Evolutionary conservation across 2,329 filamentous ascomycete species (phyloP), one percentile per base, ranked within the genome.

Genomic region (Trichoderma sp.): DNA sequence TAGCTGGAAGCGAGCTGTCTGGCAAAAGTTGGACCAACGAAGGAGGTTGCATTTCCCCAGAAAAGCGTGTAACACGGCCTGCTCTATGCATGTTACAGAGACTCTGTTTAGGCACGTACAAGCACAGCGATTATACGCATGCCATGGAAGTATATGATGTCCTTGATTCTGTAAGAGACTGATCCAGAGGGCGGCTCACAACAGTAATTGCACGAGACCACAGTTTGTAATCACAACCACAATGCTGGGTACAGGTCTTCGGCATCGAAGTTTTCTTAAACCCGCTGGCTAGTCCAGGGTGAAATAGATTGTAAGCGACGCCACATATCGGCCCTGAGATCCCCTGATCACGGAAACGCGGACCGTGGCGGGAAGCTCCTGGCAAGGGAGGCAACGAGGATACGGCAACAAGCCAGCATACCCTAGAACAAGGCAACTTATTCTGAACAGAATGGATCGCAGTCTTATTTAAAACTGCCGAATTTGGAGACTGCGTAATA

Each of bases 1-100:
- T 11, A n/a, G 34, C 64, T 67, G 64, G 64, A 58, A 58, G 50
- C 64, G 64, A 67, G 32, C 47, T 9, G 50, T 34, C 57, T 63
- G 32, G 39, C 20, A 67, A 30, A 39, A 57, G 64, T 9, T 57
- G 32, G 50, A 66, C 26, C 50, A 34, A 39, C 32, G 47, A 23
- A 50, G 62, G 64, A n/a, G 50, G 64, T 67, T 67, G 34, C 50
- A 43, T 67, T 67, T 57, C 64, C 64, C 64, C 64, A 55, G 64
- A 66, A 34, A 39, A 3, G 64, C 20, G 20, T 39, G 6, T 39
- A 36, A 62, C 20, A 39, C 20, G 34, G 6, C 26, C 17, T 34
- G n/a, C n/a, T 59, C 47, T 13, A 32, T 20, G 6, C 17, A 34
- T 59, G 7, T 32, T 6, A 13, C 57, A 20, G 28, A 53, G 47